Conservation (phyloP, 139 green algal genomes). For the Auxenochlorella pyrenoidosa region DNA sequence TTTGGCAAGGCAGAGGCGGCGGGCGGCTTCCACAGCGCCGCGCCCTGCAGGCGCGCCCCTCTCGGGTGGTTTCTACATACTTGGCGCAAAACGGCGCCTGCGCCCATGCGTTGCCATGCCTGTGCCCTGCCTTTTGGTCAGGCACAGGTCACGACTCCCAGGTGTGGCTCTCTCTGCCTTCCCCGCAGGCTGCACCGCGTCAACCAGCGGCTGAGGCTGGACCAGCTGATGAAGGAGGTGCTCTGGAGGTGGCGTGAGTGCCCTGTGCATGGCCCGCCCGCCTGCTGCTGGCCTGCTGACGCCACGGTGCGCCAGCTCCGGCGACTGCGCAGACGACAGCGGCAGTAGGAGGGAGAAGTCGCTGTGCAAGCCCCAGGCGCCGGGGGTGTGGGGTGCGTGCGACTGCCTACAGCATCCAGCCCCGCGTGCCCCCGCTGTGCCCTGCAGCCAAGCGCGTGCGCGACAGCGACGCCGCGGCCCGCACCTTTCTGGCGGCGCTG, state of each 20-base stretch:
- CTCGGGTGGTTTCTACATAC: too few relatives aligned
- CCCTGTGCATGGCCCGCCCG: not conserved
- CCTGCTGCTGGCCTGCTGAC: not conserved
- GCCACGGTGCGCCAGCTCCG: not conserved
- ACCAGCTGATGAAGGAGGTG: conserved; percentile 26
- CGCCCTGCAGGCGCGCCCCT: not conserved
- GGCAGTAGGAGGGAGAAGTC: not conserved
- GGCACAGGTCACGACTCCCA: too few relatives aligned
- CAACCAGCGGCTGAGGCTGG: conserved; percentile 36
- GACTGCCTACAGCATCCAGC: not conserved
- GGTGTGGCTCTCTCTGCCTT: not conserved
- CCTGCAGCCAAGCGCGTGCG: conserved; percentile 13
- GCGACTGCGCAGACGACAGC: not conserved
- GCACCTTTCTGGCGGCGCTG: conserved; percentile 40
- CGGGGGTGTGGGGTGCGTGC: not conserved
- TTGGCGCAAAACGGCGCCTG: too few relatives aligned
- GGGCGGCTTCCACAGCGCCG: conserved; percentile 35
- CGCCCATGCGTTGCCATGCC: too few relatives aligned
- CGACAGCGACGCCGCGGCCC: not conserved
- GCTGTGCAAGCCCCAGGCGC: not conserved
- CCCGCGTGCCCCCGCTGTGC: not conserved
- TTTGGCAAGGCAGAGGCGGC: conserved; percentile 44
- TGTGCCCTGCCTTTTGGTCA: too few relatives aligned
- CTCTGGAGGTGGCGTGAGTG: conserved; percentile 26
- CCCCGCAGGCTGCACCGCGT: not conserved